These are phyloP conservation scores for Dacryopinax spathularia DNA, from an alignment of 768 basidiomycete genomes.

Conservation along the genomic window DNA sequence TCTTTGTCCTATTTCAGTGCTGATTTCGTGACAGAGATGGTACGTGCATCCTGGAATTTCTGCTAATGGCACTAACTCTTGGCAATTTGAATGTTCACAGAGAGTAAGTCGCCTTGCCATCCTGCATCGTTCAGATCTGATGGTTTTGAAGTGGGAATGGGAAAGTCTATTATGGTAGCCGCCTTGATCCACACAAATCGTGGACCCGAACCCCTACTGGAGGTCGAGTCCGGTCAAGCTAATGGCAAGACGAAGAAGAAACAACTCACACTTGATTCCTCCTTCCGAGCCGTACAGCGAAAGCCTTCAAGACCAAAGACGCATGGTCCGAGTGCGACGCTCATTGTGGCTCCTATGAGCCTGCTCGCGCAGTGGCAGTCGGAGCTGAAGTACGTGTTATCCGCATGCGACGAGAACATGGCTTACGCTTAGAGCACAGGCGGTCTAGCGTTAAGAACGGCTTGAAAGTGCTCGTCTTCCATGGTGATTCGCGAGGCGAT, in stretches of 20 bases:
- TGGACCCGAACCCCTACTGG: conserved; percentile 27
- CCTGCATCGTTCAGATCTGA: neutral
- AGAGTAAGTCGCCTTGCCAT: conserved; percentile 31
- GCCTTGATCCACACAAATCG: conserved; percentile 73
- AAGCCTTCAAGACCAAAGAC: conserved; percentile 24
- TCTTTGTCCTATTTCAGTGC: neutral
- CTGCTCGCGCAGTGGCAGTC: conserved; percentile 86
- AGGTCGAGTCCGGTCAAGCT: neutral
- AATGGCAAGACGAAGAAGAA: conserved; percentile 12
- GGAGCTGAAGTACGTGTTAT: conserved; percentile 42
- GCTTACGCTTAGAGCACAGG: neutral
- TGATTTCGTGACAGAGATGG: conserved; percentile 26
- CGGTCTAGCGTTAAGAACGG: conserved; percentile 63
- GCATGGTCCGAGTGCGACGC: conserved; percentile 40
- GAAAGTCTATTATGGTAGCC: conserved; percentile 87
- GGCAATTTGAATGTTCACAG: conserved; percentile 20
- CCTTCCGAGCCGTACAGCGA: conserved; percentile 39
- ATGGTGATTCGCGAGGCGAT: conserved; percentile 73
- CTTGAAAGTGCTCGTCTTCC: conserved; percentile 61
- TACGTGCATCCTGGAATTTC: conserved; percentile 19
- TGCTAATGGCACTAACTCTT: neutral
- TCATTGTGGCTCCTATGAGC: conserved; percentile 87
- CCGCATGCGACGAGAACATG: neutral
- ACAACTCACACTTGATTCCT: conserved; percentile 47
- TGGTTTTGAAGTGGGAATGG: conserved; percentile 65